Conservation (phyloP, 2,329 filamentous ascomycete species). For the Exophiala viscosa region DNA sequence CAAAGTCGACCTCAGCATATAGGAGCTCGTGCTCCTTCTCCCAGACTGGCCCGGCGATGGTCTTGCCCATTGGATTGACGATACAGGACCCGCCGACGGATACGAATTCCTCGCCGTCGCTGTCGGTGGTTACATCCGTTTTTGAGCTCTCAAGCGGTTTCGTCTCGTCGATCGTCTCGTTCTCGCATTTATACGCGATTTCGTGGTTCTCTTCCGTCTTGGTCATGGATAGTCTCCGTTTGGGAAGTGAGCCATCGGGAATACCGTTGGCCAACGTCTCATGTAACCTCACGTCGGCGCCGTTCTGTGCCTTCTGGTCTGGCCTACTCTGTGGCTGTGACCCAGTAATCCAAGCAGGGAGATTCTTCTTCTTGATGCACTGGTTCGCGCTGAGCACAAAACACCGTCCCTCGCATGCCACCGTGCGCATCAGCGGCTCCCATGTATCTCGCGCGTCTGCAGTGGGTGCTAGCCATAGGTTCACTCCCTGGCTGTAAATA, state of each 20-base stretch:
- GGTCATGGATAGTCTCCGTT: conserved; percentile 30
- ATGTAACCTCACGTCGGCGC: conserved; percentile 1
- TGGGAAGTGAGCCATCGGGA: not conserved
- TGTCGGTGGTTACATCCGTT: not conserved
- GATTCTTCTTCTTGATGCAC: conserved; percentile 60
- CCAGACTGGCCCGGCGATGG: conserved; percentile 78
- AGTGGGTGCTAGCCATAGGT: conserved; percentile 85
- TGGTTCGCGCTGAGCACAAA: conserved; percentile 87
- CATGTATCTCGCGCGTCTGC: conserved; percentile 81
- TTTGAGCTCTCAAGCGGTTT: not conserved
- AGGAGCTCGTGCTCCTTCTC: conserved; percentile 67
- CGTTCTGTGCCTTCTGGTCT: conserved; percentile 9
- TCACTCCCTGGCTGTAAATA: conserved; percentile 85
- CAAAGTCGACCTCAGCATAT: conserved; percentile 73
- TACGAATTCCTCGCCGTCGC: conserved; percentile 46
- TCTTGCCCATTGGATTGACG: conserved; percentile 72
- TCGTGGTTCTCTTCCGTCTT: conserved; percentile 43
- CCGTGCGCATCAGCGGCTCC: conserved; percentile 75
- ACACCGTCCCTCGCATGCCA: conserved; percentile 75
- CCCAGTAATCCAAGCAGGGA: conserved; percentile 56
- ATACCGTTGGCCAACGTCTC: conserved; percentile 7
- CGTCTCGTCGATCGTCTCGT: conserved; percentile 22
- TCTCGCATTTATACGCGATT: conserved; percentile 41
- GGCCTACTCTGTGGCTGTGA: not conserved
- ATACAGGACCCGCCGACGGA: conserved; percentile 80